Evolutionary conservation across 148 eudicot species (phyloP), one percentile per base, ranked within the genome.

Genomic region (Dianthus caryophyllus): DNA sequence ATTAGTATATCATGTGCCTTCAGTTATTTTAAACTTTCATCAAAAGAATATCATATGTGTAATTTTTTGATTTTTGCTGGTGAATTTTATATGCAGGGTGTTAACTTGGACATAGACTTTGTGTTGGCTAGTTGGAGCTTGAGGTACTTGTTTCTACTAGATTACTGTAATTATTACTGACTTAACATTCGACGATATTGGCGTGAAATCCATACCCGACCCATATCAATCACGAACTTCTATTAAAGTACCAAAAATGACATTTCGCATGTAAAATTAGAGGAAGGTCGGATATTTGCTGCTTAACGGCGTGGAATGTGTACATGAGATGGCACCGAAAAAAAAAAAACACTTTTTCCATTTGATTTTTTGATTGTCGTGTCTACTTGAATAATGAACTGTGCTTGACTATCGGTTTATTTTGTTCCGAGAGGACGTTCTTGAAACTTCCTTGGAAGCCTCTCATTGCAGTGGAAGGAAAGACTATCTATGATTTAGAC

Each of bases 371-470:
- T 0, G 38, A 26, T 71, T 18, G 69, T 53, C 22, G 49, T 61
- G 4, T 51, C 8, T 39, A 53, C 51, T 36, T 4, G 8, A 27
- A 49, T 22, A 12, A 62, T 29, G 18, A 39, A 54, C 59, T 9
- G 11, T 60, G 31, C 50, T 33, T 58, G 39, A 62, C 6, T 27
- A 29, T 29, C 20, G 24, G 20, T 11, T 75, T 65, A 33, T 43
- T 83, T 33, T 65, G 25, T 66, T 56, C 51, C 12, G 72, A 81
- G 81, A 93, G 98, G 87, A 93, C 96, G 25, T 89, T 78, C 71
- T 84, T 93, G 71, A 89, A 85, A 76, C 95, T 93, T 80, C 98
- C 98, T 20, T 89, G 98, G 98, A 87, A 72, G 80, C 98, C 96
- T 67, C 79, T 85, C 54, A 87, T 93, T 72, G 76, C 77, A 30